Conservation (phyloP, 164 flowering plant species). For the Berberis thunbergii region DNA sequence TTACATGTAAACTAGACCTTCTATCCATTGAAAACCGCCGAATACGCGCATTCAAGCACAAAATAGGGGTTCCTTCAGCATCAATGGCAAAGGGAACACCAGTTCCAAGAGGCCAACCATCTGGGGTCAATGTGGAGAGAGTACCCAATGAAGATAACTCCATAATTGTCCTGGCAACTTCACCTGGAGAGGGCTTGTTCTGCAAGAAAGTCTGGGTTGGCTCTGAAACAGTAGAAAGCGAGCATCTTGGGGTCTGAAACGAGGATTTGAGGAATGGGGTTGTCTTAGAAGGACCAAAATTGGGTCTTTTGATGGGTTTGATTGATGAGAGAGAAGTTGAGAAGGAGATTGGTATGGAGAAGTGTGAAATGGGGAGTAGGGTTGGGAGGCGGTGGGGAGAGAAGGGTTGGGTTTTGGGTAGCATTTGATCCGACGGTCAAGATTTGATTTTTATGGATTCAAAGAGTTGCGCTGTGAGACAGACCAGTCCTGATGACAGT, state of each 20-base stretch:
- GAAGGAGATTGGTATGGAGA: constrained; percentile 21
- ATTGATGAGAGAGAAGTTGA: constrained; percentile 10
- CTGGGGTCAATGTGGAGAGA: constrained; percentile 52
- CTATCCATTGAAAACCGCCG: constrained; percentile 24
- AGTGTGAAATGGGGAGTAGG: constrained; percentile 11
- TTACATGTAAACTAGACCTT: constrained; percentile 73
- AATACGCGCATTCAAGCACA: constrained; percentile 41
- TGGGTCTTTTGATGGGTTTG: constrained; percentile 13
- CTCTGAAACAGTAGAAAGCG: constrained; percentile 45
- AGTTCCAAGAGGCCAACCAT: constrained; percentile 69
- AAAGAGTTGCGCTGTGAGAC: too few relatives aligned
- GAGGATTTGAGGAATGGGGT: constrained; percentile 21
- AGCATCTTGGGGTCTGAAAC: constrained; percentile 37
- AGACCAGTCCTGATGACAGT: not conserved
- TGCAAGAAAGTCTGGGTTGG: constrained; percentile 20
- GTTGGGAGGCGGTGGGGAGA: constrained; percentile 6
- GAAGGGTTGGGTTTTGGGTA: constrained; percentile 16
- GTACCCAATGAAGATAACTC: constrained; percentile 72
- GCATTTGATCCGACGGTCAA: constrained; percentile 10
- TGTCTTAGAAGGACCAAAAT: constrained; percentile 15
- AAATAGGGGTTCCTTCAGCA: constrained; percentile 52
- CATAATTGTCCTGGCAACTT: constrained; percentile 79
- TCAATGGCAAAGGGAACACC: constrained; percentile 81
- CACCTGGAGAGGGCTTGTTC: constrained; percentile 71
- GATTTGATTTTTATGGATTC: too few relatives aligned